Percentiles rank a stretch among this genome's conserved stretches.
These are phyloP conservation scores for Wickerhamiella dianesei DNA, from an alignment of 805 yeast genomes.

Conservation along the genomic window DNA sequence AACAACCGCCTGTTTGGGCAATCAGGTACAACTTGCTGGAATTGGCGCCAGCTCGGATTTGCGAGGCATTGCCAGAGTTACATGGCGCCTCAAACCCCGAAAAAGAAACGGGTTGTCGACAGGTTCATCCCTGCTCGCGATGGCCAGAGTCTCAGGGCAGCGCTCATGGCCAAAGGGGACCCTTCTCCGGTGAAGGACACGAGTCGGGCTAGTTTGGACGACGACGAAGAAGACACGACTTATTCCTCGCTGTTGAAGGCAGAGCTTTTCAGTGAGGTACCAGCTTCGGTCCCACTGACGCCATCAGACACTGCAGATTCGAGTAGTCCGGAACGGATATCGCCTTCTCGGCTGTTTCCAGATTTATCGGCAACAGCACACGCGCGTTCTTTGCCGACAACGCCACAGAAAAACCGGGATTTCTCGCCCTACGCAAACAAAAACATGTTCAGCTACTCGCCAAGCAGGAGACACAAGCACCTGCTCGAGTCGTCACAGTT, in stretches of 20 bases:
- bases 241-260: constrained; percentile 77
- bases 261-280: constrained; percentile 66
- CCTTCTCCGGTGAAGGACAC: neutral
- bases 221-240: constrained; percentile 30
- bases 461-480: constrained; percentile 2
- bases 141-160: constrained; percentile 79
- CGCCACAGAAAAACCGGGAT: constrained; percentile 14
- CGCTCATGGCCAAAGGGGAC: constrained; percentile 40
- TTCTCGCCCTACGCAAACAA: constrained; percentile 30
- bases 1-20: neutral
- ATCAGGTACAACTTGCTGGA: neutral
- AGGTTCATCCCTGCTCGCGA: constrained; percentile 78
- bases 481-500: neutral
- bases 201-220: constrained; percentile 24
- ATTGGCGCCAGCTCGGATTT: neutral
- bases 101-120: constrained; percentile 30
- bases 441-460: constrained; percentile 29
- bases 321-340: constrained; percentile 5
- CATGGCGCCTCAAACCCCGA: constrained; percentile 17
- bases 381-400: constrained; percentile 25
- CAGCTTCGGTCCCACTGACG: neutral
- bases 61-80: neutral
- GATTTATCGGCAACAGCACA: constrained; percentile 9
- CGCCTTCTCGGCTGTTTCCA: neutral
- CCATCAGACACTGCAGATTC: neutral